Base-by-base conservation (phyloP, 2,329 filamentous ascomycete genomes). In the Paraphaeosphaeria sporulosa region DNA sequence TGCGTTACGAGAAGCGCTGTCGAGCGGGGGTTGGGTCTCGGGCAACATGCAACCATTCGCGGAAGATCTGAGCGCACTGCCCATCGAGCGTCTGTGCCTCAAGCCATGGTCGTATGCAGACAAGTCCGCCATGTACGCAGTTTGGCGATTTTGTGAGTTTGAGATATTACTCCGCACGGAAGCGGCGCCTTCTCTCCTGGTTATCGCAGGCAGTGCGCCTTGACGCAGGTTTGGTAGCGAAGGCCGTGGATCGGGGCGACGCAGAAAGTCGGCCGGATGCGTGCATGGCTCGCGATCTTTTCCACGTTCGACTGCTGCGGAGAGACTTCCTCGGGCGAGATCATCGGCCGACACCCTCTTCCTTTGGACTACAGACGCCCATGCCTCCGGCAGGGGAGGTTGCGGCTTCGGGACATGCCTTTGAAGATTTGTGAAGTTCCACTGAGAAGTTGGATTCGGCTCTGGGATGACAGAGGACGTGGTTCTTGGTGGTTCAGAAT, bases 151-250 rank as follows among this genome's bases (percentile, higher is more conserved):
- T 13, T 30, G 44, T 4, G 3, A 27, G n/a, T 23, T 19, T 23
- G 42, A 7, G 13, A 7, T 1, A 9, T 12, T 19, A 7, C 42
- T 44, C 23, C 42, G 42, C 19, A 23, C 19, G 1, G 42, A 12
- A 12, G 27, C 17, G n/a, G 12, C 9, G 12, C 4, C 15, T 21
- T 54, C 38, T 25, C 17, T 6, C 15, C 5, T 8, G 17, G n/a
- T 4, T 3, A 21, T 32, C 17, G 25, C 38, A n/a, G 6, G 15
- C 21, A 25, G 10, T 27, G 23, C n/a, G 19, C 25, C 36, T 17
- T 43, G 38, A 15, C 9, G 51, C n/a, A 44, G 38, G 32, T 17
- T 21, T 7, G 51, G 51, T 15, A 54, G 51, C 15, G 51, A 54
- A 19, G 38, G 51, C 17, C 25, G 51, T 17, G 51, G 12, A 15